phyloP scores from a whole-genome alignment of 2,329 filamentous ascomycete species.

The Calycina marina region DNA sequence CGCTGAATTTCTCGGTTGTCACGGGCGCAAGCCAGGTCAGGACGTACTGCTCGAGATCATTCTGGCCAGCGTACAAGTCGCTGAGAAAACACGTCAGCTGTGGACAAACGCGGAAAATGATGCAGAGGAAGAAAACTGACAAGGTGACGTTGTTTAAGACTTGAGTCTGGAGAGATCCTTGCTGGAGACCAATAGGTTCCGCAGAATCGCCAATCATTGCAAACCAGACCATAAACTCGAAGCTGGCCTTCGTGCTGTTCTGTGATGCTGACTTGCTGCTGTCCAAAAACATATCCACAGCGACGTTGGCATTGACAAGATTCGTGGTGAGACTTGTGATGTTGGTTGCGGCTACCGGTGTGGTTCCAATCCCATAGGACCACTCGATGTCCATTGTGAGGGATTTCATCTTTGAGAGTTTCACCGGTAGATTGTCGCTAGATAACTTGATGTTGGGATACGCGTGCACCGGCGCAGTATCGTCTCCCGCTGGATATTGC shows the following conservation, averaged over 20 bases:
- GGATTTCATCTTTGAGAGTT: neutral
- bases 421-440: neutral
- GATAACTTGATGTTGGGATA: conserved; percentile 4
- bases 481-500: conserved; percentile 4
- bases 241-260: conserved; percentile 25
- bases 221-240: conserved; percentile 45
- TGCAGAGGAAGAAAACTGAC: conserved; percentile 3
- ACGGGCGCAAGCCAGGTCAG: conserved; percentile 5
- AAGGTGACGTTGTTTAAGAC: conserved; percentile 3
- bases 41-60: conserved; percentile 4
- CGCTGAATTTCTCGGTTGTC: conserved; percentile 3
- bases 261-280: conserved; percentile 26
- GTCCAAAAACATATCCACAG: conserved; percentile 44
- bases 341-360: conserved; percentile 24
- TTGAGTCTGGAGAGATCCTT: conserved; percentile 1
- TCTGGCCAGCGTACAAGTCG: conserved; percentile 6
- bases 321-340: conserved; percentile 21
- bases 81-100: conserved; percentile 2
- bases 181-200: conserved; percentile 29
- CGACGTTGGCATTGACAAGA: conserved; percentile 38
- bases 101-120: neutral
- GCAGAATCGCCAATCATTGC: conserved; percentile 29
- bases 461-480: conserved; percentile 5
- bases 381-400: conserved; percentile 3
- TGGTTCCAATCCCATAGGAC: conserved; percentile 33